Evolutionary conservation across 805 yeast genomes (phyloP).

Genomic region (Cyberlindnera amylophila): DNA sequence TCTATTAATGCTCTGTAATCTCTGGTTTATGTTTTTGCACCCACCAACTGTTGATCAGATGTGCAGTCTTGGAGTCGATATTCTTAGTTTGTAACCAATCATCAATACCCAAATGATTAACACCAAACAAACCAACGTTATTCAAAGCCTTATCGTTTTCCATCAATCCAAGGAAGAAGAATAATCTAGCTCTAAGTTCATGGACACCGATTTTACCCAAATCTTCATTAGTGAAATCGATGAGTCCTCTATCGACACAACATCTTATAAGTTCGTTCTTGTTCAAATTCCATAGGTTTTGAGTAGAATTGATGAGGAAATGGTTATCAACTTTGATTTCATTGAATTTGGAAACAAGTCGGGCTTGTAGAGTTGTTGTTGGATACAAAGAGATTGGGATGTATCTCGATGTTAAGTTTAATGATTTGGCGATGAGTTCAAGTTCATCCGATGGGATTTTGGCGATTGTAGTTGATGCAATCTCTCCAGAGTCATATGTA

Average conservation of each 20-base stretch:
- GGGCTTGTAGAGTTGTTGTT: conserved; percentile 33
- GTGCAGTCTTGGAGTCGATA: conserved; percentile 10
- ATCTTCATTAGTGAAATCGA: conserved; percentile 34
- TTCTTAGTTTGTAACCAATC: conserved; percentile 9
- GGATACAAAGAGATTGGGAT: conserved; percentile 38
- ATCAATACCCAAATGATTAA: conserved; percentile 20
- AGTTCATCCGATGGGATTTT: conserved; percentile 39
- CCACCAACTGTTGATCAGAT: conserved; percentile 19
- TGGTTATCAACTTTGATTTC: conserved; percentile 53
- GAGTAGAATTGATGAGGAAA: conserved; percentile 26
- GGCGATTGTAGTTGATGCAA: conserved; percentile 45
- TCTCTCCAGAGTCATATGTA: conserved; percentile 16
- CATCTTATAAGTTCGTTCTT: conserved; percentile 49
- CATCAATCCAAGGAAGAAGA: conserved; percentile 39
- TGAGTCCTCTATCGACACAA: conserved; percentile 54
- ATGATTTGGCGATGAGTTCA: conserved; percentile 32
- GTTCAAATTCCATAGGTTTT: conserved; percentile 43
- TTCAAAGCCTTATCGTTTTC: conserved; percentile 30
- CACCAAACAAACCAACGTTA: conserved; percentile 32
- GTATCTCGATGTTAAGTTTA: conserved; percentile 38
- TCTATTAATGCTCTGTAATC: too few species aligned
- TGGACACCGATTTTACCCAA: conserved; percentile 31
- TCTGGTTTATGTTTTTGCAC: conserved; percentile 7
- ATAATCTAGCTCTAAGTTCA: conserved; percentile 34
- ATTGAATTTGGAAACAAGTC: conserved; percentile 37